These are phyloP conservation scores for Fusarium metavorans DNA, from an alignment of 2,329 filamentous ascomycete genomes.

Conservation along the genomic window DNA sequence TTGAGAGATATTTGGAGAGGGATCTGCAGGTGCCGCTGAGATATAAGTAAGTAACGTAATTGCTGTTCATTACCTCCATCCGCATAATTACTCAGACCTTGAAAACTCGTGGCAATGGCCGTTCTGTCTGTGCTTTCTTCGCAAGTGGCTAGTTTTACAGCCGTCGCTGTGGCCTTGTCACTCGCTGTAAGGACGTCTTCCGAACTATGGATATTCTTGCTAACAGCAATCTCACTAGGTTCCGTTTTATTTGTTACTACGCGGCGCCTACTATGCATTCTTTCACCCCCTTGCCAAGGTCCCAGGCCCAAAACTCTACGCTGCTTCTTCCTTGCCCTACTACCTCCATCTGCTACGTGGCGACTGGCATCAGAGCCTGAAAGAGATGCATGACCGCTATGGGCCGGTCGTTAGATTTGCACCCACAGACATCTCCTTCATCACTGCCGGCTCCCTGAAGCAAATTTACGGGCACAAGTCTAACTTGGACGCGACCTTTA, in stretches of 20 bases:
- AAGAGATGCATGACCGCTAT: background rate
- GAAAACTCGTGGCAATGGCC: background rate
- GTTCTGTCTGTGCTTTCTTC: background rate
- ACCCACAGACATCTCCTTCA: background rate
- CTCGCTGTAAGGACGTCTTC: background rate
- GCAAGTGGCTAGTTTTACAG: background rate
- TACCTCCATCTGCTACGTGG: background rate
- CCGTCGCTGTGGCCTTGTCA: background rate
- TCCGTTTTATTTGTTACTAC: background rate
- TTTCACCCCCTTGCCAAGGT: background rate
- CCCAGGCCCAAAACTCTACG: background rate
- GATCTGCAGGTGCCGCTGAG: background rate
- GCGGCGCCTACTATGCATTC: background rate
- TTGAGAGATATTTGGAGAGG: background rate
- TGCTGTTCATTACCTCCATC: background rate
- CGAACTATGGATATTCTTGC: too few species aligned
- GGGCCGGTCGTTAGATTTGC: background rate
- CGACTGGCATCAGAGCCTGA: background rate
- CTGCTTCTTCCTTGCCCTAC: background rate
- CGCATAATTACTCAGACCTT: background rate
- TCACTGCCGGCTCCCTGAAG: background rate
- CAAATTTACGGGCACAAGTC: constrained; percentile 1
- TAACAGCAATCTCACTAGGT: background rate
- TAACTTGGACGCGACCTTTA: background rate
- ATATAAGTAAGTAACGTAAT: background rate